Percentiles rank a stretch among this genome's conserved stretches.
Evolutionary conservation across 495 filamentous ascomycete species (phyloP).

Genomic region (Penicillium bialowiezense): DNA sequence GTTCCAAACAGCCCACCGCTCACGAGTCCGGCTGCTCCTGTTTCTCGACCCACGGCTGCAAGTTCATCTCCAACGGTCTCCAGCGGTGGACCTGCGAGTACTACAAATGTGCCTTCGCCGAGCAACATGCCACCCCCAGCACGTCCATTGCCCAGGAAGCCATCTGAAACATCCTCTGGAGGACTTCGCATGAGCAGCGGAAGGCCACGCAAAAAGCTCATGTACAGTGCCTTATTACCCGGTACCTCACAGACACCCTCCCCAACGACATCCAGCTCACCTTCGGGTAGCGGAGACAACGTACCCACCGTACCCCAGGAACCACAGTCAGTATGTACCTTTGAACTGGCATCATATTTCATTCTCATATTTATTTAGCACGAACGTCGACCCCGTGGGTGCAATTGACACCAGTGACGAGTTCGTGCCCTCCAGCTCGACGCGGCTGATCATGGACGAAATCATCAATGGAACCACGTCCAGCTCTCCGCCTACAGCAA

Average conservation of each 20-base stretch:
- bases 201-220: constrained; percentile 46
- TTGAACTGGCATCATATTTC: too few relatives aligned
- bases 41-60: background rate
- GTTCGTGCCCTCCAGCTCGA: constrained; percentile 28
- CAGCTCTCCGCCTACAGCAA: constrained; percentile 2
- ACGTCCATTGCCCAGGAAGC: background rate
- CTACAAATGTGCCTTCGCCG: background rate
- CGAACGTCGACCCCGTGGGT: too few relatives aligned
- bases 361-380: too few relatives aligned
- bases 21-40: background rate
- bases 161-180: constrained; percentile 12
- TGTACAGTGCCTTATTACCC: constrained; percentile 45
- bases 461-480: constrained; percentile 14
- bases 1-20: background rate
- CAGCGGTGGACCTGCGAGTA: background rate
- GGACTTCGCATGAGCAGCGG: constrained; percentile 32
- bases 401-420: constrained; percentile 25
- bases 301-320: constrained; percentile 2
- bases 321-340: constrained; percentile 34
- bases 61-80: background rate
- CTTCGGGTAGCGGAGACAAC: constrained; percentile 3
- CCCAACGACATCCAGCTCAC: constrained; percentile 1
- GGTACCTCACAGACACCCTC: constrained; percentile 15
- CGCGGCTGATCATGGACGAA: constrained; percentile 33
- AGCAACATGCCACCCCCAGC: constrained; percentile 1